Evolutionary conservation across 108 stramenopile species (phyloP).

Genomic region (Phaeodactylum tricornutum): DNA sequence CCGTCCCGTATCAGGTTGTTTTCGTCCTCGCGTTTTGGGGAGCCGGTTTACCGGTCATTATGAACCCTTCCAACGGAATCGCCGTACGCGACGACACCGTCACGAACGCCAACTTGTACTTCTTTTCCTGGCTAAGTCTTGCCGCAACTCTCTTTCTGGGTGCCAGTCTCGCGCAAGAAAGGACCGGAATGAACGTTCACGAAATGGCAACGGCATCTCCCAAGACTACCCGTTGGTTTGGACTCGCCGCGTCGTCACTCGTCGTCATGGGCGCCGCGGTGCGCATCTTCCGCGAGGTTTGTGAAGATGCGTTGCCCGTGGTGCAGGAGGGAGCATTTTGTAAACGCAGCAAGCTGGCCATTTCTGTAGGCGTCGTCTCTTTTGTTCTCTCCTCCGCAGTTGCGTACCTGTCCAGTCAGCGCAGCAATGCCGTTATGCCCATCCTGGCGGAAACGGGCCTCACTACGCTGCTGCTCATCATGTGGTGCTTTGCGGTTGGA

Average conservation of each 20-base stretch:
- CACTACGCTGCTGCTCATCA: constrained; percentile 12
- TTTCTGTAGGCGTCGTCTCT: constrained; percentile 20
- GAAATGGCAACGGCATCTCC: not conserved
- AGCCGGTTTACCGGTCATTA: constrained; percentile 21
- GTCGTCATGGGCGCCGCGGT: constrained; percentile 14
- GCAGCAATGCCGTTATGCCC: not conserved
- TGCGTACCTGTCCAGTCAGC: not conserved
- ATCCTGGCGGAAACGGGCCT: constrained; percentile 10
- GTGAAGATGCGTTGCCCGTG: not conserved
- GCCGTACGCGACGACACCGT: constrained; percentile 12
- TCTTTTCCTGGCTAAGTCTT: constrained; percentile 27
- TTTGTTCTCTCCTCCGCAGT: not conserved
- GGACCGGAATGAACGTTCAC: constrained; percentile 3
- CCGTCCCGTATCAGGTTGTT: constrained; percentile 7
- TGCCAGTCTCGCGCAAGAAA: constrained; percentile 10
- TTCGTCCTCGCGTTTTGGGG: constrained; percentile 21
- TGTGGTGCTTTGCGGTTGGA: constrained; percentile 28
- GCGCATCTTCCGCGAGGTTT: constrained; percentile 4
- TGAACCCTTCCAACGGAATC: constrained; percentile 23
- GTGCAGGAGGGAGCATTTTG: constrained; percentile 13
- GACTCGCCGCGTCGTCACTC: constrained; percentile 6
- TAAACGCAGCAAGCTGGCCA: constrained; percentile 18
- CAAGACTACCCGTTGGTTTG: constrained; percentile 19
- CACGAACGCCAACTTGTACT: constrained; percentile 38
- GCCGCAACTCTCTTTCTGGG: constrained; percentile 10